These are phyloP conservation scores for Aspergillus saccharolyticus DNA, from an alignment of 495 filamentous ascomycete genomes.

Conservation along the genomic window DNA sequence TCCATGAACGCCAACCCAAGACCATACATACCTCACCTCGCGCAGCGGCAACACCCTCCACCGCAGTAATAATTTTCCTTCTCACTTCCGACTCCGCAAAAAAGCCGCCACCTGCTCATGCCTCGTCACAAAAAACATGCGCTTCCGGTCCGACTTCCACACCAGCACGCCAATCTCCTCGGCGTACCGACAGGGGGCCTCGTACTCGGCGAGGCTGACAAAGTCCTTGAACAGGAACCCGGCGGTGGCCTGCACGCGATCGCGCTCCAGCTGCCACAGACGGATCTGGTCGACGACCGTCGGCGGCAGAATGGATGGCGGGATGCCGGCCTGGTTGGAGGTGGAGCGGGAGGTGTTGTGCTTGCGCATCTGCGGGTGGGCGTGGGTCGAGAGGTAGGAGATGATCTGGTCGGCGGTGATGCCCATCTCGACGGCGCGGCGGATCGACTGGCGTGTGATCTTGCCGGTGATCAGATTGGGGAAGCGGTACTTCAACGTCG, in stretches of 20 bases:
- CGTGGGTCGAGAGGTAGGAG: conserved; percentile 77
- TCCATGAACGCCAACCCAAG: background rate
- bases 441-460: conserved; percentile 79
- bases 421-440: conserved; percentile 77
- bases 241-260: conserved; percentile 74
- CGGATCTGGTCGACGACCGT: conserved; percentile 97
- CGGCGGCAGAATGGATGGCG: conserved; percentile 68
- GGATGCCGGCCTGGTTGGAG: conserved; percentile 31
- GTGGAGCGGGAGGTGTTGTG: conserved; percentile 46
- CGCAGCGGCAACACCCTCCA: no score
- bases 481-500: conserved; percentile 77
- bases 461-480: conserved; percentile 88
- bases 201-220: conserved; percentile 67
- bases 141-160: conserved; percentile 75
- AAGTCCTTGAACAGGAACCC: conserved; percentile 93
- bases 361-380: conserved; percentile 85
- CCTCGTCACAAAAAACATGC: conserved; percentile 81
- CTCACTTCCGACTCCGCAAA: conserved; percentile 55
- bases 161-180: conserved; percentile 87
- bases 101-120: conserved; percentile 79
- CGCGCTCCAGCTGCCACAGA: conserved; percentile 95
- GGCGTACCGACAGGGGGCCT: conserved; percentile 68
- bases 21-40: no score
- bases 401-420: conserved; percentile 96
- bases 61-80: no score